phyloP scores from a whole-genome alignment of 139 green algal genomes.

The Auxenochlorella pyrenoidosa region DNA sequence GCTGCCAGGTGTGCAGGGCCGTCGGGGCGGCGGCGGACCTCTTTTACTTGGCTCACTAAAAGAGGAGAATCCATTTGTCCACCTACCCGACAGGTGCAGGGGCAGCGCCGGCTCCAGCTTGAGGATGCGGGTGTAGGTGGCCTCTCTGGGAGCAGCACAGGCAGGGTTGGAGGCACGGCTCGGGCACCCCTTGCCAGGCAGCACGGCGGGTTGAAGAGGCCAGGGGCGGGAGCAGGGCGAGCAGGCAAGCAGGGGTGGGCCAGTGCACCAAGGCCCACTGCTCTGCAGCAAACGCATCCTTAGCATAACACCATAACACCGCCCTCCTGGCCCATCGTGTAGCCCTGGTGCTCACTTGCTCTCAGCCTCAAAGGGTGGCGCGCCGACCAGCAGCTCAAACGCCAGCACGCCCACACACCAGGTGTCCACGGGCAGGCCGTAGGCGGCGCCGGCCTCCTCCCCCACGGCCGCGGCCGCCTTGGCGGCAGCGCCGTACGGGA shows the following conservation, averaged over 20 bases:
- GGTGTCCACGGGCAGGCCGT: slow-evolving; percentile 83
- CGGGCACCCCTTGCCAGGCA: background rate
- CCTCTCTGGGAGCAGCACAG: slow-evolving; percentile 28
- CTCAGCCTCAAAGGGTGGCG: slow-evolving; percentile 60
- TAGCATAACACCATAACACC: too few species aligned
- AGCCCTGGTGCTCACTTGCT: slow-evolving; percentile 13
- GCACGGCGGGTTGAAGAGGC: too few species aligned
- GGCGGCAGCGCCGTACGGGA: slow-evolving; percentile 35
- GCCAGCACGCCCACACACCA: slow-evolving; percentile 78
- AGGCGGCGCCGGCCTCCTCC: slow-evolving; percentile 18
- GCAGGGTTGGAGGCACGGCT: background rate
- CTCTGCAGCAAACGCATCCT: too few species aligned
- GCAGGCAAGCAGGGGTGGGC: background rate
- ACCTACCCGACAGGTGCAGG: slow-evolving; percentile 33
- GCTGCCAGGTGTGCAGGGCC: too few species aligned
- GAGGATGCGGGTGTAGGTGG: slow-evolving; percentile 55
- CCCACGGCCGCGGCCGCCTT: background rate
- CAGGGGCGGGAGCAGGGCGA: too few species aligned
- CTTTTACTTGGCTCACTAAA: too few species aligned
- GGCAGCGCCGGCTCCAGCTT: slow-evolving; percentile 43
- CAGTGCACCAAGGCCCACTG: too few species aligned
- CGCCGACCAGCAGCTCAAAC: slow-evolving; percentile 64
- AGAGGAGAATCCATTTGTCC: background rate
- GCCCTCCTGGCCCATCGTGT: too few species aligned
- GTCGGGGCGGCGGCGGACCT: too few species aligned